Evolutionary conservation across 2,329 filamentous ascomycete species (phyloP).

Genomic region (Ramularia endophylla): DNA sequence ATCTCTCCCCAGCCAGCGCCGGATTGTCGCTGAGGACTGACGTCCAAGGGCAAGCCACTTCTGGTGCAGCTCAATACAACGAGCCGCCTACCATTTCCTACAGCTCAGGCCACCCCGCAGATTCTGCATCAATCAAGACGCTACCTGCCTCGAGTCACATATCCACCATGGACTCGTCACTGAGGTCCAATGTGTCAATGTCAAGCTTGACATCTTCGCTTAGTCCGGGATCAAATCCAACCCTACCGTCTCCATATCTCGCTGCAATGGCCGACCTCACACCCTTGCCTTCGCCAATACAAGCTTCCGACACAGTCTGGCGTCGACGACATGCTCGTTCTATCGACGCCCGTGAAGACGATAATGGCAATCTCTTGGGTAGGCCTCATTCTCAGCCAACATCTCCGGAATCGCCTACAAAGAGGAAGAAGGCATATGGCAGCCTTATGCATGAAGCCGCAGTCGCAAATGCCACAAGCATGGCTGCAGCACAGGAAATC

Average conservation of each 20-base stretch:
- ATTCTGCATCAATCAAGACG: slow-evolving; percentile 26
- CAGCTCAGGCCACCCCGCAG: slow-evolving; percentile 4
- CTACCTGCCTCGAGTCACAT: slow-evolving; percentile 32
- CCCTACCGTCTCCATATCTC: slow-evolving; percentile 43
- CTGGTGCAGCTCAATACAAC: slow-evolving; percentile 8
- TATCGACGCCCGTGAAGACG: slow-evolving; percentile 23
- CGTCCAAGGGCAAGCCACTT: slow-evolving; percentile 4
- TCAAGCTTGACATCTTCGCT: slow-evolving; percentile 40
- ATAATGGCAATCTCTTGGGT: slow-evolving; percentile 28
- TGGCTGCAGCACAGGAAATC: slow-evolving; percentile 19
- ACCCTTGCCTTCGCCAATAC: slow-evolving; percentile 46
- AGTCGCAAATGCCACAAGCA: slow-evolving; percentile 21
- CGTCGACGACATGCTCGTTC: slow-evolving; percentile 30
- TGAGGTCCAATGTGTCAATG: slow-evolving; percentile 38
- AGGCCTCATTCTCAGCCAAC: slow-evolving; percentile 16
- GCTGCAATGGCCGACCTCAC: slow-evolving; percentile 46
- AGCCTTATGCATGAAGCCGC: slow-evolving; percentile 38
- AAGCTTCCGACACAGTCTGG: slow-evolving; percentile 38
- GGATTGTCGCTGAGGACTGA: slow-evolving; percentile 20
- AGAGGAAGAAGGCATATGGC: slow-evolving; percentile 45
- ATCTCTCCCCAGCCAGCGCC: slow-evolving; percentile 14
- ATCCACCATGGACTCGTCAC: slow-evolving; percentile 21
- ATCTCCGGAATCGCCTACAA: slow-evolving; percentile 28
- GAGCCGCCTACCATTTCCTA: slow-evolving; percentile 17
- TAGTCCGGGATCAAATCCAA: slow-evolving; percentile 41